Conservation (phyloP, 1,139 yeast genomes). For the Suhomyces chickasaworum region DNA sequence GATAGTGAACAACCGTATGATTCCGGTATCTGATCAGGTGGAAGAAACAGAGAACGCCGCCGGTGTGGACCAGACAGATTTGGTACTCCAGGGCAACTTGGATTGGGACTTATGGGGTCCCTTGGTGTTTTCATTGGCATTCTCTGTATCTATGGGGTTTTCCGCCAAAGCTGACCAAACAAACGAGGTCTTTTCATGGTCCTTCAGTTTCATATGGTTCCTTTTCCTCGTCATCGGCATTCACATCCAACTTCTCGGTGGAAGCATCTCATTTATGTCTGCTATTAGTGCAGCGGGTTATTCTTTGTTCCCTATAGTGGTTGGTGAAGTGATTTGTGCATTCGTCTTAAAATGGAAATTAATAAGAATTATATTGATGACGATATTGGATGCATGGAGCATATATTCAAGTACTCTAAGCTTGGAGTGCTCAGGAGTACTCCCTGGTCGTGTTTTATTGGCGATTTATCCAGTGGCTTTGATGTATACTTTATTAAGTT, state of each 20-base stretch:
- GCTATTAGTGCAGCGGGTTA: slow-evolving; percentile 83
- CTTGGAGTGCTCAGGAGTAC: slow-evolving; percentile 67
- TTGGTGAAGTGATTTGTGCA: slow-evolving; percentile 64
- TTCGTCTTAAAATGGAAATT: slow-evolving; percentile 54
- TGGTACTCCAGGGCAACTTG: slow-evolving; percentile 35
- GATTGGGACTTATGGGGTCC: slow-evolving; percentile 97
- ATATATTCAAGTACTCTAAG: slow-evolving; percentile 68
- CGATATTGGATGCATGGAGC: slow-evolving; percentile 68
- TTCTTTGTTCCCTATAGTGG: slow-evolving; percentile 73
- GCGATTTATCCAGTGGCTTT: slow-evolving; percentile 82
- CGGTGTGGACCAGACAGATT: slow-evolving; percentile 11
- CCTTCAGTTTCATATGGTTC: slow-evolving; percentile 53
- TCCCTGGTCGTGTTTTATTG: slow-evolving; percentile 66
- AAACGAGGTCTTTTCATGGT: slow-evolving; percentile 53
- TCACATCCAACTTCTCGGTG: slow-evolving; percentile 77
- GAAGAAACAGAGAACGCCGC: slow-evolving; percentile 24
- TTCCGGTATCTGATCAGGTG: slow-evolving; percentile 33
- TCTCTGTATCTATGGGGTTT: slow-evolving; percentile 57
- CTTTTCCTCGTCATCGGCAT: slow-evolving; percentile 60
- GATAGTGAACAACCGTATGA: slow-evolving; percentile 33
- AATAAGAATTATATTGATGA: slow-evolving; percentile 55
- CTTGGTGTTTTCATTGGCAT: slow-evolving; percentile 65
- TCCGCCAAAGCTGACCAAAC: slow-evolving; percentile 42
- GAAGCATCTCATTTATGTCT: slow-evolving; percentile 71
- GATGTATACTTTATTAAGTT: slow-evolving; percentile 70